phyloP scores from a whole-genome alignment of 2,329 filamentous ascomycete genomes.

The Diaporthe ilicicola region DNA sequence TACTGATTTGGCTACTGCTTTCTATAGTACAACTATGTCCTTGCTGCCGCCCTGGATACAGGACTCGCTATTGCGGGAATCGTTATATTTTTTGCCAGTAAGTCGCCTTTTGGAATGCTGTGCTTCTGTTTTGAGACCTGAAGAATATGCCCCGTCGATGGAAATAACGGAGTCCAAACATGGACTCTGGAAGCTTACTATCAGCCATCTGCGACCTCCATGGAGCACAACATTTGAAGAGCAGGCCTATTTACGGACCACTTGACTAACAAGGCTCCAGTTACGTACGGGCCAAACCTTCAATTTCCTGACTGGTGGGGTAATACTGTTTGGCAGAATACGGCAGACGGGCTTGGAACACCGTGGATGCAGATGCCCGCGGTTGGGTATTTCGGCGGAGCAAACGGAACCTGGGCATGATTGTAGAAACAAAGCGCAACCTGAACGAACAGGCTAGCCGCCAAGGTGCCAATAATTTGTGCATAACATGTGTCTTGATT shows the following conservation, averaged over 20 bases:
- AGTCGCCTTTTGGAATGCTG: not conserved
- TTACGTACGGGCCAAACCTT: slow-evolving; percentile 43
- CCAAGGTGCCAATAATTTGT: not conserved
- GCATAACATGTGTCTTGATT: not conserved
- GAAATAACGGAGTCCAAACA: too few relatives aligned
- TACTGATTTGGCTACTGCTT: not conserved
- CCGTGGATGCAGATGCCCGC: slow-evolving; percentile 44
- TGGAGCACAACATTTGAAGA: too few relatives aligned
- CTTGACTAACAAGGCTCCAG: not conserved
- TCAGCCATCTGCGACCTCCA: not conserved
- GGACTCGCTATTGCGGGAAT: slow-evolving; percentile 45
- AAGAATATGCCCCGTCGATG: not conserved
- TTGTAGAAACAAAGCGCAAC: too few relatives aligned
- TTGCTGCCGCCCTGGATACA: slow-evolving; percentile 44
- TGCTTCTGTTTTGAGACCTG: not conserved
- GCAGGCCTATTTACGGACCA: too few relatives aligned
- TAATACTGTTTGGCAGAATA: slow-evolving; percentile 46
- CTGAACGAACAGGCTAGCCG: not conserved
- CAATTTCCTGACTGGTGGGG: slow-evolving; percentile 48
- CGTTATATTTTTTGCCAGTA: slow-evolving; percentile 45
- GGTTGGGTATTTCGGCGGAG: slow-evolving; percentile 43
- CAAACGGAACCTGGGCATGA: slow-evolving; percentile 44
- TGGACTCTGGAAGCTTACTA: not conserved
- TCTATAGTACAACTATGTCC: slow-evolving; percentile 49
- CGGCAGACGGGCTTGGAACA: slow-evolving; percentile 42